A percentile compares a stretch with the other conserved stretches of the same genome.
These are phyloP conservation scores for Pseudogymnoascus sp. DNA, from an alignment of 2,329 filamentous ascomycete species.

Conservation along the genomic window DNA sequence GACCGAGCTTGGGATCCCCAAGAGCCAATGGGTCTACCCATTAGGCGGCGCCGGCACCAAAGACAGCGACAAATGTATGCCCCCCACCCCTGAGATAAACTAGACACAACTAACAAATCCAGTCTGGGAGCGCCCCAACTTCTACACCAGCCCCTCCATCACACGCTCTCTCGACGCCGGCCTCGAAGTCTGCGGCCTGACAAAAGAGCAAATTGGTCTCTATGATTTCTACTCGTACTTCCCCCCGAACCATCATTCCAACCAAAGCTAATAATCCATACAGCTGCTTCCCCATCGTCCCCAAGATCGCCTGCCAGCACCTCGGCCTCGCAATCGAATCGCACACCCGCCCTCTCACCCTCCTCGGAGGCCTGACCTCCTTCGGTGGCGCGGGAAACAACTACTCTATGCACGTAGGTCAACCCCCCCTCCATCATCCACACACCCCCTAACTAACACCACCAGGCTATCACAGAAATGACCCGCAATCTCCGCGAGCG, in stretches of 20 bases:
- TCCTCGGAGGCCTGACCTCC: slow-evolving; percentile 59
- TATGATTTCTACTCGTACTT: slow-evolving; percentile 56
- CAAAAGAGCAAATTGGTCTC: slow-evolving; percentile 47
- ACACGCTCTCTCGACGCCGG: slow-evolving; percentile 49
- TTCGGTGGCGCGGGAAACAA: slow-evolving; percentile 67
- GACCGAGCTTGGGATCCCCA: slow-evolving; percentile 44
- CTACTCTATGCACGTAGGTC: slow-evolving; percentile 57
- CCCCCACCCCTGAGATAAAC: not conserved
- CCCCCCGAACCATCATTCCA: not conserved
- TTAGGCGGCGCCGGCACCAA: slow-evolving; percentile 56
- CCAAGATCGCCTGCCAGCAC: slow-evolving; percentile 57
- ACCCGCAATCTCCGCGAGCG: slow-evolving; percentile 43
- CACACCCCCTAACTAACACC: too few species aligned
- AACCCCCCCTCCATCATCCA: not conserved
- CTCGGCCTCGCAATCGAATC: slow-evolving; percentile 44
- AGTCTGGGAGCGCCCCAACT: slow-evolving; percentile 59
- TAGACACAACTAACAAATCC: slow-evolving; percentile 12
- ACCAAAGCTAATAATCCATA: not conserved
- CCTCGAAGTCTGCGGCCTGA: slow-evolving; percentile 40
- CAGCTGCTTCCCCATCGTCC: slow-evolving; percentile 64
- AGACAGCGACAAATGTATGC: slow-evolving; percentile 48
- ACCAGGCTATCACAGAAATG: slow-evolving; percentile 48
- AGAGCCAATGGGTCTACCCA: slow-evolving; percentile 55
- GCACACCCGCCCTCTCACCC: slow-evolving; percentile 45
- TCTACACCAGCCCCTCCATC: slow-evolving; percentile 50